phyloP scores from a whole-genome alignment of 352 stramenopile genomes.

The Thraustochytrium striatum region DNA sequence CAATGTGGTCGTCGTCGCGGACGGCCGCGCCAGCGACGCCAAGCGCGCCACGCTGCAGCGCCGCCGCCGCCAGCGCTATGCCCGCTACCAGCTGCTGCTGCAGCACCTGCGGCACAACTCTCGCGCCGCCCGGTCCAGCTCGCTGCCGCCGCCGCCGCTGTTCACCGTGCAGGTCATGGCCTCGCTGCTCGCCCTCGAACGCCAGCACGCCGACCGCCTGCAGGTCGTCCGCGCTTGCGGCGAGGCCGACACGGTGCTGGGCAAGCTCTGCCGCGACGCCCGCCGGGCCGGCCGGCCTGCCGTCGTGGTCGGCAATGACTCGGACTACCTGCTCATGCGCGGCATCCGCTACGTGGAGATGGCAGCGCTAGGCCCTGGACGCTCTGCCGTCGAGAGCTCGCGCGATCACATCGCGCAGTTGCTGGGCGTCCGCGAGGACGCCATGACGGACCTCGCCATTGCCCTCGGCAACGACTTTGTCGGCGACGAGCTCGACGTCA shows the following conservation, averaged over 20 bases:
- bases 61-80: background rate
- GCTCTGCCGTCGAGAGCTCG: constrained; percentile 22
- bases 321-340: constrained; percentile 78
- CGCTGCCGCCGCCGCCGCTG: background rate
- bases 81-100: background rate
- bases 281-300: constrained; percentile 60
- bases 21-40: background rate
- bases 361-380: constrained; percentile 2
- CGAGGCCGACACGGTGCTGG: constrained; percentile 72
- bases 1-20: background rate
- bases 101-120: background rate
- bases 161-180: background rate
- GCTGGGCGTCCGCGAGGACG: constrained; percentile 62
- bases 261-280: constrained; percentile 60
- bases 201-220: background rate
- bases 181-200: background rate
- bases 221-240: constrained; percentile 61
- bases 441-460: constrained; percentile 75
- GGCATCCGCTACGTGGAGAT: constrained; percentile 75
- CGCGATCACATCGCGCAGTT: constrained; percentile 63
- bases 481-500: constrained; percentile 55
- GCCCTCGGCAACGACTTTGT: constrained; percentile 73
- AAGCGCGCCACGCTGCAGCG: background rate
- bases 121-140: background rate
- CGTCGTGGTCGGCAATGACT: constrained; percentile 66